These are phyloP conservation scores for Hydnum rufescens DNA, from an alignment of 768 basidiomycete genomes.

Conservation along the genomic window DNA sequence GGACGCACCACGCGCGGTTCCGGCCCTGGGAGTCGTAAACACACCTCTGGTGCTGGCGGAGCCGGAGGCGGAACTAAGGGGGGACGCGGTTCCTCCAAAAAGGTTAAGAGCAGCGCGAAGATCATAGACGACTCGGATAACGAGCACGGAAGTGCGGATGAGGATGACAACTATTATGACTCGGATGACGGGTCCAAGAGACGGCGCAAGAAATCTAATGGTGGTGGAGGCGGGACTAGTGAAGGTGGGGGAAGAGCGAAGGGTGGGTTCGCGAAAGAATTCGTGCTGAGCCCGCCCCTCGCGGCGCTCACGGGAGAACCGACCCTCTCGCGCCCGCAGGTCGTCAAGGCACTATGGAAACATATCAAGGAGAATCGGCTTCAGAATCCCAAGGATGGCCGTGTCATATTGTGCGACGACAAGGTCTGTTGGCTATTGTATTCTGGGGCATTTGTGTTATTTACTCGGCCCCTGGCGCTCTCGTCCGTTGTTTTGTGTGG, in stretches of 20 bases:
- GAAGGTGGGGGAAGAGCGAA: conserved; percentile 24
- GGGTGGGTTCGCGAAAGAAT: conserved; percentile 67
- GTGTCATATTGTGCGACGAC: conserved; percentile 71
- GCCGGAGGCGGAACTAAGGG: background rate
- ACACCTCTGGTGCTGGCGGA: background rate
- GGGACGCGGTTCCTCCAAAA: conserved; percentile 17
- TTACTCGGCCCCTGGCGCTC: too few species aligned
- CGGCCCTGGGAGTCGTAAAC: background rate
- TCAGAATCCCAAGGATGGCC: conserved; percentile 69
- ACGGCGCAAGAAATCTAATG: conserved; percentile 22
- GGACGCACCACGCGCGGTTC: conserved; percentile 22
- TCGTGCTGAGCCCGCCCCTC: conserved; percentile 51
- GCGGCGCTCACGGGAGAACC: conserved; percentile 46
- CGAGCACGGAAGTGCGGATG: conserved; percentile 25
- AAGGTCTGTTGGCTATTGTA: conserved; percentile 35
- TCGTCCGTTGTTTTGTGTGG: background rate
- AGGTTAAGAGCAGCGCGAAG: conserved; percentile 17
- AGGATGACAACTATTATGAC: conserved; percentile 33
- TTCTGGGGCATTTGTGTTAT: background rate
- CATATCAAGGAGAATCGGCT: conserved; percentile 66
- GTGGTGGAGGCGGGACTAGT: conserved; percentile 21
- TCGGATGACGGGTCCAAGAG: conserved; percentile 19
- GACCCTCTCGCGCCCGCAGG: conserved; percentile 66
- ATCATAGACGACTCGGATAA: conserved; percentile 11
- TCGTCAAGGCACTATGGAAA: conserved; percentile 78